Evolutionary conservation across 2,329 filamentous ascomycete species (phyloP), one percentile per base, ranked within the genome.

Genomic region (Aureobasidium sp.): DNA sequence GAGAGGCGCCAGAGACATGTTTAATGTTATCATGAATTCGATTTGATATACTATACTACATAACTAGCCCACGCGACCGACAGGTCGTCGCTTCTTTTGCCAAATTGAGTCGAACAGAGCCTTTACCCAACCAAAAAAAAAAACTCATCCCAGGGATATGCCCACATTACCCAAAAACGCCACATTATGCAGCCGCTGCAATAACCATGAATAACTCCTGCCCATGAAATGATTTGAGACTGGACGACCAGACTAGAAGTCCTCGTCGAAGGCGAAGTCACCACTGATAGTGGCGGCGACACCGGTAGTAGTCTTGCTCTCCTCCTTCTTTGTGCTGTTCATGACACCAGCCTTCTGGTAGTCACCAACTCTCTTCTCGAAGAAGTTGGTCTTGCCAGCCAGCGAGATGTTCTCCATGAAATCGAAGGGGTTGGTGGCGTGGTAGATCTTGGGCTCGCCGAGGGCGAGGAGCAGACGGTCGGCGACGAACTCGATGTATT

Each of bases 381-480:
- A 99, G 86, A 99, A 99, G 87, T 99, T 99, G 76, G 94, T 99
- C 89, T 99, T 99, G 78, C 94, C 94, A 58, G 91, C 90, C 12
- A 99, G 85, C 26, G 94, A 97, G 78, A 99, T 99, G 80, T 96
- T 97, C 84, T 99, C 94, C 94, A 99, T 99, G 79, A 99, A 99
- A 83, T 99, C 94, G 76, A 99, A 99, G 75, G 94, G 94, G 81
- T 99, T 99, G 76, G 87, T 85, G 29, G 88, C 82, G 74, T 94
- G 90, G 86, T 96, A 99, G 71, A 89, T 83, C 84, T 97, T 97
- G 70, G 89, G 84, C 78, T 97, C 97, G 72, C 94, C 94, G 51
- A 99, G 89, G 36, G 94, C 87, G 63, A 97, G 82, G 39, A 99
- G 85, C 39, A 99, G 88, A 70, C 94, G 90, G 77, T 99, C 94